Conservation (phyloP, 1,139 yeast genomes). For the Saccharomyces hybrid region DNA sequence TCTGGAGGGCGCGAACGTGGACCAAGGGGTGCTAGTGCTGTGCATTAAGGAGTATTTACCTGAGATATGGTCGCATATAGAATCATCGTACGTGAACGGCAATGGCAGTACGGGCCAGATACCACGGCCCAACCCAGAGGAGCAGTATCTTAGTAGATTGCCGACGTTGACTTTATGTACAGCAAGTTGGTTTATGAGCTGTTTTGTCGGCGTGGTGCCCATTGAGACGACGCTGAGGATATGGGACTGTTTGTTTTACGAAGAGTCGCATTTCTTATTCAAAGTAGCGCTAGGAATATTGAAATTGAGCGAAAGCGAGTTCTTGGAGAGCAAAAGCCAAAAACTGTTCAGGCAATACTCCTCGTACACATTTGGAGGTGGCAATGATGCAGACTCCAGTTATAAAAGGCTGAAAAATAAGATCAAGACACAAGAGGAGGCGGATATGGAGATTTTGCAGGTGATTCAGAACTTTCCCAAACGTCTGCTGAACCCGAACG, state of each 20-base stretch:
- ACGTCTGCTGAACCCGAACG: slow-evolving; percentile 58
- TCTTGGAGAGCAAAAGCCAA: slow-evolving; percentile 5
- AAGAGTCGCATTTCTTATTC: slow-evolving; percentile 79
- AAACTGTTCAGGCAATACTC: not conserved
- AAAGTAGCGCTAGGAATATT: slow-evolving; percentile 77
- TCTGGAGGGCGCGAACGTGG: slow-evolving; percentile 88
- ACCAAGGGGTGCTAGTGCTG: slow-evolving; percentile 87
- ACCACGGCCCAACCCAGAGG: slow-evolving; percentile 25
- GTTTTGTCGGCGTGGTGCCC: slow-evolving; percentile 80
- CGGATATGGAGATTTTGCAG: slow-evolving; percentile 81
- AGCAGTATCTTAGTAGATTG: slow-evolving; percentile 59
- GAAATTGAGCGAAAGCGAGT: slow-evolving; percentile 49
- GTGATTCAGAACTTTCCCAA: slow-evolving; percentile 79
- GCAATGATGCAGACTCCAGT: slow-evolving; percentile 5
- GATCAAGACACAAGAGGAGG: slow-evolving; percentile 32
- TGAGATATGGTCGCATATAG: slow-evolving; percentile 57
- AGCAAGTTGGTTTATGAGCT: slow-evolving; percentile 96
- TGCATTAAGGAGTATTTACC: slow-evolving; percentile 80
- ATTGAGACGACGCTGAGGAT: slow-evolving; percentile 78
- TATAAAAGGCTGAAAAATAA: slow-evolving; percentile 1
- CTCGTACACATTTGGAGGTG: slow-evolving; percentile 12
- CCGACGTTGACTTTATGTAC: slow-evolving; percentile 92
- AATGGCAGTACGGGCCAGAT: slow-evolving; percentile 4
- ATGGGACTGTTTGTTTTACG: slow-evolving; percentile 92
- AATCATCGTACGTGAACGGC: slow-evolving; percentile 26